Base-by-base conservation (phyloP, 148 eudicot genomes). In the Diospyros lotus region DNA sequence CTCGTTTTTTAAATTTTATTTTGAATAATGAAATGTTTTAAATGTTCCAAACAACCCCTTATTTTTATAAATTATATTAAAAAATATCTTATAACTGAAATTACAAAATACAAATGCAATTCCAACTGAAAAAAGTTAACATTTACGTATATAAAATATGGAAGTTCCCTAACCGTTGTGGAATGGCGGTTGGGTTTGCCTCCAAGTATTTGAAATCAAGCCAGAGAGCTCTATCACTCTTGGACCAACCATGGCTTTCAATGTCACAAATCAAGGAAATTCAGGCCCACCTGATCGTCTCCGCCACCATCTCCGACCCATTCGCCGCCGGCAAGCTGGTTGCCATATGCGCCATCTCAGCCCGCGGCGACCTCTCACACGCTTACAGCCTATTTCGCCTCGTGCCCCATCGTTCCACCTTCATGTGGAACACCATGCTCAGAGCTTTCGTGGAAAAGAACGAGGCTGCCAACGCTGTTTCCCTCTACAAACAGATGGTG, bases 251-350 rank as follows among this genome's bases (percentile, higher is more conserved):
- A 81, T 77, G 80, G 8, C 90, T 89, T 10, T 43, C 83, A 28
- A 68, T 69, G 63, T 12, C 83, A 9, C 91, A 84, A 2, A 83
- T 89, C 82, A 78, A 83, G 45, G 92, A 93, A 89, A 88, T 93
- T 45, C 96, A 89, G 14, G 76, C 92, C 77, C 89, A 85, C 17
- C 87, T 93, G 80, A 84, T 62, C 46, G 60, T 82, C 59, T 83
- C 98, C 58, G 95, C 87, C 85, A 14, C 87, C 71, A 55, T 90
- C 59, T 78, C 84, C 83, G 93, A 90, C 79, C 82, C 86, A 48
- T 87, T 79, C 58, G 87, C 86, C 8, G 75, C 89, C 70, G 84
- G 84, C 28, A 88, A 89, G 44, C 89, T 93, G 80, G 75, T 86
- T 52, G 69, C 89, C 58, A 73, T 78, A 58, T 81, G 77, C 40